phyloP scores from a whole-genome alignment of 2,329 filamentous ascomycete genomes.

The Dichotomopilus funicola region DNA sequence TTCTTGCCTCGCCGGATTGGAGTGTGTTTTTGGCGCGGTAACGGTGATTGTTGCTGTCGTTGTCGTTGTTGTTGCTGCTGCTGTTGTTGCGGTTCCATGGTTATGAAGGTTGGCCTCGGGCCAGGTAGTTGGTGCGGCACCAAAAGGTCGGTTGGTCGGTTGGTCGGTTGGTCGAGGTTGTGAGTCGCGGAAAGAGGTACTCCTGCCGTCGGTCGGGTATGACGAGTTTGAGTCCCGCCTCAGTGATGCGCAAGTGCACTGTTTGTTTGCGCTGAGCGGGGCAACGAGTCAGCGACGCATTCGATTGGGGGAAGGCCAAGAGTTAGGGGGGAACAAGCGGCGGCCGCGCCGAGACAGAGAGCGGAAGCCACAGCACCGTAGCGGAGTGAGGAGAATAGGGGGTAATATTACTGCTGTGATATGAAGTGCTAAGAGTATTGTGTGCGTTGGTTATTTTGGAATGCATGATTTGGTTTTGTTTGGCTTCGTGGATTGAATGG shows the following conservation, averaged over 20 bases:
- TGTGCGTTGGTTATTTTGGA: constrained; percentile 18
- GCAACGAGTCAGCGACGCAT: constrained; percentile 3
- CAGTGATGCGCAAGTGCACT: not conserved
- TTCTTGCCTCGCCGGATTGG: constrained; percentile 37
- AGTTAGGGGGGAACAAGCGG: not conserved
- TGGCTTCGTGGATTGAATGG: constrained; percentile 1
- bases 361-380: constrained; percentile 8
- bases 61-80: constrained; percentile 22
- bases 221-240: not conserved
- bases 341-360: not conserved
- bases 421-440: not conserved
- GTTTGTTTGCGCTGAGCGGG: constrained; percentile 10
- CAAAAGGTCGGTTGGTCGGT: not conserved
- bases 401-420: constrained; percentile 9
- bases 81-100: constrained; percentile 12
- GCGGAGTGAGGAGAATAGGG: not conserved
- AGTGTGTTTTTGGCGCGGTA: constrained; percentile 28
- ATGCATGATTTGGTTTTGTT: constrained; percentile 22
- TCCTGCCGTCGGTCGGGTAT: not conserved
- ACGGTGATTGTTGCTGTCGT: constrained; percentile 16
- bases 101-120: constrained; percentile 13
- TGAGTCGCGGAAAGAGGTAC: constrained; percentile 4
- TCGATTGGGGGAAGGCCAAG: not conserved
- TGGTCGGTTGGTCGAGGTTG: not conserved
- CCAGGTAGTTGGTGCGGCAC: not conserved